Evolutionary conservation across 768 basidiomycete species (phyloP), one percentile per base, ranked within the genome.

Genomic region (Suillus fuscotomentosus): DNA sequence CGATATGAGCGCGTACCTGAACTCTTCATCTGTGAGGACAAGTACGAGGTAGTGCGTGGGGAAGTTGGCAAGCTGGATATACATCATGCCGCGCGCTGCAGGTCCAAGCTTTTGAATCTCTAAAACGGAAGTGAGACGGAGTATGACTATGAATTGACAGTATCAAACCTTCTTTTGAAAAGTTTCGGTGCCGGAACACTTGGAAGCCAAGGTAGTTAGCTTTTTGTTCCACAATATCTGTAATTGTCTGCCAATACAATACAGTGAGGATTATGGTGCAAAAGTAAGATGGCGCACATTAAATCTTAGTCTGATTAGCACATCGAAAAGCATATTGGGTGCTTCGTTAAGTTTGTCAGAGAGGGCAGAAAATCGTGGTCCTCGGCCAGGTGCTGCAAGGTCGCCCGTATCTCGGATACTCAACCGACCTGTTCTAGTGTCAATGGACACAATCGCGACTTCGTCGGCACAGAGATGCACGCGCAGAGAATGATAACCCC

Each of bases 131-230:
- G 43, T 42, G 20, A 64, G 31, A 42, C 24, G 7, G 36, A n/a
- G 41, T 10, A 31, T 59, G 47, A 41, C 3, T 36, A n/a, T 17
- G 11, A 53, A 8, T 34, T 55, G 43, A 17, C 51, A 59, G 13
- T 1, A 24, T 69, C 75, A 45, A 31, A 92, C 92, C 92, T 70
- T 89, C 85, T 42, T 74, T 79, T 2, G 81, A 72, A 66, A 95
- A 86, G 68, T 92, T 89, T 42, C 92, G 86, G 31, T 81, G 76
- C 17, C 88, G 85, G 75, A 86, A 90, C 63, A 84, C 87, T 72
- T 88, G 87, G 48, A 95, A 76, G n/a, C 95, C 95, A 11, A 96
- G 84, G 70, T 93, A 90, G 66, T 81, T 85, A n/a, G 90, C 91
- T 71, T 94, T 95, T 73, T 92, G 90, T 73, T 95, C 93, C 11